A percentile compares a stretch with the other conserved stretches of the same genome.
These are phyloP conservation scores for Gracilaria caudata DNA, from an alignment of 23 red algal genomes.

Conservation along the genomic window DNA sequence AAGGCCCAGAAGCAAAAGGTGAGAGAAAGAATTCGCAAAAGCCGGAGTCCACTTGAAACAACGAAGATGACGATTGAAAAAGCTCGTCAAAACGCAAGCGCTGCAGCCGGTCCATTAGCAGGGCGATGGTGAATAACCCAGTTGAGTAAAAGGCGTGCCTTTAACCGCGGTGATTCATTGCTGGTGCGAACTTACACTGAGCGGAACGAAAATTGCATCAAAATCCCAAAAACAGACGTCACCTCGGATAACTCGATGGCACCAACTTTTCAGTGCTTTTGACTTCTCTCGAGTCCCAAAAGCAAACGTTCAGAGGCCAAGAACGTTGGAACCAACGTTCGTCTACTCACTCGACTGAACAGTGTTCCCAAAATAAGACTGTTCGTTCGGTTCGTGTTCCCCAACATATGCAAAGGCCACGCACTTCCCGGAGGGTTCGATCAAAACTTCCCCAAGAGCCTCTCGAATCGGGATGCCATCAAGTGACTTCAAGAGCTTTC, in stretches of 20 bases:
- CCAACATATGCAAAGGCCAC: not conserved
- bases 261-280: not conserved
- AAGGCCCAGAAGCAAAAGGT: too few relatives aligned
- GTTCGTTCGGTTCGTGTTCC: too few relatives aligned
- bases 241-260: not conserved
- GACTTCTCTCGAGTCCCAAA: not conserved
- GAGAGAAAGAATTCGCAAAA: too few relatives aligned
- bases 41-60: too few relatives aligned
- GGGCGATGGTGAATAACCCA: too few relatives aligned
- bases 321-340: not conserved
- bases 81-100: too few relatives aligned
- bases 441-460: not conserved
- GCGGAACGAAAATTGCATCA: not conserved
- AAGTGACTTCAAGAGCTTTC: not conserved
- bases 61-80: too few relatives aligned
- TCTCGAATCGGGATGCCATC: not conserved
- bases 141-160: too few relatives aligned
- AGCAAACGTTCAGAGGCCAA: too few relatives aligned
- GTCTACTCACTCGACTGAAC: not conserved
- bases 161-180: not conserved
- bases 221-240: not conserved
- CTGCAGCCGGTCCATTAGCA: constrained; percentile 5
- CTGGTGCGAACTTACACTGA: constrained; percentile 5
- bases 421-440: not conserved
- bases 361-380: too few relatives aligned